phyloP scores from a whole-genome alignment of 352 stramenopile species.

The Phytophthora brassicae region DNA sequence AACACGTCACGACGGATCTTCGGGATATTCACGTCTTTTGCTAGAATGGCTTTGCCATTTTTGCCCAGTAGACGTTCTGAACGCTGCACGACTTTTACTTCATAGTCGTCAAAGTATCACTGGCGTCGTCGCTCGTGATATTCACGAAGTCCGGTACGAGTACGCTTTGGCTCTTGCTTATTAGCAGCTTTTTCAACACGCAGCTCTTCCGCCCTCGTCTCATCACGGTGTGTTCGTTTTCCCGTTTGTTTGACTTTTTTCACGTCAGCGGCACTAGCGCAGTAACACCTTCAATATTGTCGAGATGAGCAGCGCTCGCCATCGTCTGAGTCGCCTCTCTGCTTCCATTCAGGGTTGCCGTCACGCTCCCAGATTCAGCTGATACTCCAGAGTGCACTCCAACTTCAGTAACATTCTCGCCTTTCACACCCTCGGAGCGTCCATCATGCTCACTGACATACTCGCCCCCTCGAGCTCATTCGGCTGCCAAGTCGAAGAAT shows the following conservation, averaged over 20 bases:
- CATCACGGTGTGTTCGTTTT: not conserved
- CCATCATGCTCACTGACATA: not conserved
- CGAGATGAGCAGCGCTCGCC: not conserved
- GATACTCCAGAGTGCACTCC: not conserved
- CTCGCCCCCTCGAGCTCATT: not conserved
- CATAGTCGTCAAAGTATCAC: not conserved
- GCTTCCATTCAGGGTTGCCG: not conserved
- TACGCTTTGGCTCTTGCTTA: not conserved
- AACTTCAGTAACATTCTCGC: not conserved
- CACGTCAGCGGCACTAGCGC: not conserved
- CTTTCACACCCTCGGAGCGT: not conserved
- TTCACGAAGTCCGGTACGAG: not conserved
- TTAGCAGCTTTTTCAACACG: not conserved
- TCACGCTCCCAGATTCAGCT: not conserved
- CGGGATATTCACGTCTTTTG: not conserved
- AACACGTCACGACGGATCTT: not conserved
- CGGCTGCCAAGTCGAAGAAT: not conserved
- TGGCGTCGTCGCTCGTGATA: not conserved
- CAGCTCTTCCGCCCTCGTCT: not conserved
- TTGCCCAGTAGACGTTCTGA: not conserved
- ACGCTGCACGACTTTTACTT: not conserved
- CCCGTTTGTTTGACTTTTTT: not conserved
- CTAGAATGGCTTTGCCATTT: not conserved
- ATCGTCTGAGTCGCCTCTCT: not conserved
- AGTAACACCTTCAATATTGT: not conserved